phyloP scores from a whole-genome alignment of 2,329 filamentous ascomycete species.

The Monosporascus sp. region DNA sequence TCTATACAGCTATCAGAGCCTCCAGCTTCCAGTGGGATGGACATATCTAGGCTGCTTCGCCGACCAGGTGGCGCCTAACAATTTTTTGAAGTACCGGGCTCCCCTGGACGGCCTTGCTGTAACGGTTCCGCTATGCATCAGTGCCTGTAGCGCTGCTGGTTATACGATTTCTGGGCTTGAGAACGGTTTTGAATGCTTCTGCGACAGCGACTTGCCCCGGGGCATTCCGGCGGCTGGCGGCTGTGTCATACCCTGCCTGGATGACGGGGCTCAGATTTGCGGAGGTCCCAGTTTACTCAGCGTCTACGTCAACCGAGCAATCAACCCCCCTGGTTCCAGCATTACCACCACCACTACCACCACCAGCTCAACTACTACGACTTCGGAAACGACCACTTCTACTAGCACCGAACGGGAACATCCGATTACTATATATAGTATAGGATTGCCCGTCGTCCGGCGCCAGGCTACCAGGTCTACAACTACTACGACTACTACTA shows the following conservation, averaged over 20 bases:
- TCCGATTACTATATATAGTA: no score
- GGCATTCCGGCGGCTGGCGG: not conserved
- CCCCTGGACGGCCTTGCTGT: not conserved
- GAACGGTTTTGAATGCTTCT: constrained; percentile 40
- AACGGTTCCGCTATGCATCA: not conserved
- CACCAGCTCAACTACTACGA: no score
- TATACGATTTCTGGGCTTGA: constrained; percentile 25
- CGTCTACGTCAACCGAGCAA: constrained; percentile 11
- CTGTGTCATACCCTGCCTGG: constrained; percentile 17
- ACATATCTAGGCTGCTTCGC: not conserved
- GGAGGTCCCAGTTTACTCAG: constrained; percentile 15
- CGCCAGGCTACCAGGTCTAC: no score
- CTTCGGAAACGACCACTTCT: no score
- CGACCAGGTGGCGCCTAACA: not conserved
- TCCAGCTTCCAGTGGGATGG: not conserved
- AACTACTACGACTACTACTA: no score
- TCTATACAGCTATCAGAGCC: not conserved
- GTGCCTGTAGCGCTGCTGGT: no score
- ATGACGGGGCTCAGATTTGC: constrained; percentile 15
- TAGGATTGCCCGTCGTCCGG: no score
- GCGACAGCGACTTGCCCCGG: constrained; percentile 16
- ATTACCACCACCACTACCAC: no score
- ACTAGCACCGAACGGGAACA: no score
- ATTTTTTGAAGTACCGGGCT: not conserved
- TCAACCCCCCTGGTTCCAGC: not conserved